These are phyloP conservation scores for Acer saccharum DNA, from an alignment of 345 rosid species.

Conservation along the genomic window DNA sequence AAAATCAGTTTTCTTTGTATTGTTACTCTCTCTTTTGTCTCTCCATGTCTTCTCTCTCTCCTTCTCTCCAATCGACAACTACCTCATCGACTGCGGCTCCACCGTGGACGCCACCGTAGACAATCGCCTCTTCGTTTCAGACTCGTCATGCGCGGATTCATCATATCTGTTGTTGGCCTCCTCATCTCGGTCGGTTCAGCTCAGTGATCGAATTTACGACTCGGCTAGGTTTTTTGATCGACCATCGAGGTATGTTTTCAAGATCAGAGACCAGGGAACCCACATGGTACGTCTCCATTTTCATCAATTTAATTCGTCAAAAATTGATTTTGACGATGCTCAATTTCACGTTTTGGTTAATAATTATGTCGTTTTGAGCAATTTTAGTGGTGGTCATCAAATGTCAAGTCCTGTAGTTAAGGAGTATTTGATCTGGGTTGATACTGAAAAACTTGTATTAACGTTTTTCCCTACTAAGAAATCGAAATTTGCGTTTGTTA, in stretches of 20 bases:
- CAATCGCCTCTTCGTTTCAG: constrained; percentile 67
- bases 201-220: constrained; percentile 49
- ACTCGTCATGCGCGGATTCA: constrained; percentile 30
- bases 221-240: constrained; percentile 66
- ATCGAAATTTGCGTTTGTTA: constrained; percentile 66
- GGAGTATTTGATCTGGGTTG: constrained; percentile 65
- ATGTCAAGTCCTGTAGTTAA: constrained; percentile 39
- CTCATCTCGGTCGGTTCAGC: constrained; percentile 38
- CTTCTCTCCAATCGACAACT: constrained; percentile 57
- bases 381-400: constrained; percentile 48
- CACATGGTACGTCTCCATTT: constrained; percentile 85
- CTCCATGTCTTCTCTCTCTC: constrained; percentile 25
- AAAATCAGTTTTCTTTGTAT: constrained; percentile 6
- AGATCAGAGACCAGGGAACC: constrained; percentile 59
- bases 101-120: constrained; percentile 50
- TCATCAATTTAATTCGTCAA: constrained; percentile 47
- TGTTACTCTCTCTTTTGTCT: constrained; percentile 23
- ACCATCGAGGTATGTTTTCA: constrained; percentile 65
- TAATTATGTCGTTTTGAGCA: constrained; percentile 65
- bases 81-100: constrained; percentile 77
- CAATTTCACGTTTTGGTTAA: constrained; percentile 77
- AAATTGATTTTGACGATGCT: constrained; percentile 38
- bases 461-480: constrained; percentile 53
- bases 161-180: constrained; percentile 36
- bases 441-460: constrained; percentile 50